Percentiles rank a stretch among this genome's conserved stretches.
Conservation (phyloP, 1,139 yeast species). For the Scheffersomyces parashehatae region DNA sequence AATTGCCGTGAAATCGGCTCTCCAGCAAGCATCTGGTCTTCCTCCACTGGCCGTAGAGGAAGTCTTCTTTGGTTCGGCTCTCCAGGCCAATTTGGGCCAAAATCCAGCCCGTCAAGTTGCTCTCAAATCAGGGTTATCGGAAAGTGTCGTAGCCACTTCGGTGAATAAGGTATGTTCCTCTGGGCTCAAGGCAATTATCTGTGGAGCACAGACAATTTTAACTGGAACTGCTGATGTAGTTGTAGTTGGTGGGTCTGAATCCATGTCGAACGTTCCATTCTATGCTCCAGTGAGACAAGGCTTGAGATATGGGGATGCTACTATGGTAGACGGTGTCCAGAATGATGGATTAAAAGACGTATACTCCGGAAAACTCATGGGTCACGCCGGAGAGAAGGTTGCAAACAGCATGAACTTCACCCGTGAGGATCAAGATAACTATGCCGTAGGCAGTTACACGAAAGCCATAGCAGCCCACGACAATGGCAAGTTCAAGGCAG, state of each 20-base stretch:
- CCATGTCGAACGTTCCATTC: constrained; percentile 1
- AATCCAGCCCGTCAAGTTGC: constrained; percentile 2
- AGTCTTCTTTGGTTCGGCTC: neutral
- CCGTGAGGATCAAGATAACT: constrained; percentile 72
- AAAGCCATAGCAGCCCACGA: constrained; percentile 81
- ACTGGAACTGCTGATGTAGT: constrained; percentile 1
- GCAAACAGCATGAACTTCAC: constrained; percentile 70
- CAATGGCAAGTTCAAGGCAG: constrained; percentile 76
- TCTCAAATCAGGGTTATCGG: neutral
- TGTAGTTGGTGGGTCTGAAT: constrained; percentile 1
- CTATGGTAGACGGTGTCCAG: constrained; percentile 81
- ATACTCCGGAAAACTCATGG: constrained; percentile 86
- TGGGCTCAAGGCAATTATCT: constrained; percentile 1
- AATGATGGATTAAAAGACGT: constrained; percentile 93
- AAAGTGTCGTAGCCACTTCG: neutral
- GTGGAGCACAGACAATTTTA: neutral
- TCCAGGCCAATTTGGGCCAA: constrained; percentile 1
- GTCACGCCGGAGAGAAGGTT: constrained; percentile 94
- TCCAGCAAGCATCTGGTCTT: neutral
- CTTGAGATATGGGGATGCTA: constrained; percentile 81
- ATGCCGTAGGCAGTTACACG: constrained; percentile 65
- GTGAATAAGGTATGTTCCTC: constrained; percentile 1
- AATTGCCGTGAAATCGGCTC: neutral
- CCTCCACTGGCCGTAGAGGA: constrained; percentile 1
- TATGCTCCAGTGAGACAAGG: constrained; percentile 67